These are phyloP conservation scores for Fomitopsis serialis DNA, from an alignment of 768 basidiomycete species.

Conservation along the genomic window DNA sequence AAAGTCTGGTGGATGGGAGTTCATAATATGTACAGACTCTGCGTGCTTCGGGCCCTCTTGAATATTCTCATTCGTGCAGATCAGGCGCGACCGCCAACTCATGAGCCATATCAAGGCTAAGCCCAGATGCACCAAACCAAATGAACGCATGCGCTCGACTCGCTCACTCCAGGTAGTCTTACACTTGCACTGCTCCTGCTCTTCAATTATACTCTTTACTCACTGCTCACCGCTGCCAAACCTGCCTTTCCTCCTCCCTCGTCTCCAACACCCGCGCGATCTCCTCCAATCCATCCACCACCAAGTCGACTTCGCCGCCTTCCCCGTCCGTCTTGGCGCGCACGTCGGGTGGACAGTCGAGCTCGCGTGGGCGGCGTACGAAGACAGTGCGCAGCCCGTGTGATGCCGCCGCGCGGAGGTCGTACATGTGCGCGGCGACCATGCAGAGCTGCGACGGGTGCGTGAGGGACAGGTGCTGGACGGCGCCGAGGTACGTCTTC, in stretches of 20 bases:
- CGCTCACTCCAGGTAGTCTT: too few relatives aligned
- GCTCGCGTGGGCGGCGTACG: slow-evolving; percentile 37
- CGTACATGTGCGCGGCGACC: slow-evolving; percentile 60
- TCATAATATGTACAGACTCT: too few relatives aligned
- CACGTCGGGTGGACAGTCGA: slow-evolving; percentile 35
- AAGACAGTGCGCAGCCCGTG: slow-evolving; percentile 56
- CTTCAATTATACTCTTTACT: too few relatives aligned
- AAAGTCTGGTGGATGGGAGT: too few relatives aligned
- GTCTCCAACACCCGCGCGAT: slow-evolving; percentile 28
- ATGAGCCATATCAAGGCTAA: too few relatives aligned
- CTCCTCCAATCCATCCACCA: slow-evolving; percentile 47
- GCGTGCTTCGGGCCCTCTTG: too few relatives aligned
- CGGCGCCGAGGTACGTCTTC: slow-evolving; percentile 43
- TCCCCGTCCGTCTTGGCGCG: slow-evolving; percentile 43
- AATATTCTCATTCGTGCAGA: too few relatives aligned
- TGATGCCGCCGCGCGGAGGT: slow-evolving; percentile 39
- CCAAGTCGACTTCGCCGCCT: slow-evolving; percentile 55
- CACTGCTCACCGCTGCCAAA: background rate
- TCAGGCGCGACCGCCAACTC: too few relatives aligned
- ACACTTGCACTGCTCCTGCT: too few relatives aligned
- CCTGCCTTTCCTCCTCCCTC: background rate
- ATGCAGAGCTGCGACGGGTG: slow-evolving; percentile 46
- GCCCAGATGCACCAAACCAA: too few relatives aligned
- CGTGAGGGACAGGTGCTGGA: slow-evolving; percentile 41
- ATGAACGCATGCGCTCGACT: too few relatives aligned